Evolutionary conservation across 2,329 filamentous ascomycete genomes (phyloP), one percentile per base, ranked within the genome.

Genomic region (Bimuria novae-zelandiae): DNA sequence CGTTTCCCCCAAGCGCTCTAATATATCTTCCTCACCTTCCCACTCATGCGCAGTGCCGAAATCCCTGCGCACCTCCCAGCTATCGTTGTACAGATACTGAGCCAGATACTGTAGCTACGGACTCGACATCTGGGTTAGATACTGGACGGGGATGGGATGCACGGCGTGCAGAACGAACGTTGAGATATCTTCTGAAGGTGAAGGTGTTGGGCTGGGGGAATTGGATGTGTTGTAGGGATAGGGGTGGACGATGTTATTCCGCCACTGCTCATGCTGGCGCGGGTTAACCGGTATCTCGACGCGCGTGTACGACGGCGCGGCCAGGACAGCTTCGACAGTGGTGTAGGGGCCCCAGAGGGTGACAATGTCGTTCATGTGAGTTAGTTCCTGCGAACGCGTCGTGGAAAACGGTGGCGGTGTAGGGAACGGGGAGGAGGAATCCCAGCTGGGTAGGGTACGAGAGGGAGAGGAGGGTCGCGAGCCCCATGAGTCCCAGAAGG

Each of bases 211-310:
- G 27, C n/a, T 37, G 17, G 21, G n/a, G n/a, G n/a, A n/a, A n/a
- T n/a, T n/a, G n/a, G n/a, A n/a, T n/a, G n/a, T n/a, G n/a, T n/a
- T n/a, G n/a, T n/a, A n/a, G n/a, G n/a, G n/a, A n/a, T n/a, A n/a
- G 10, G n/a, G 32, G 2, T 14, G 4, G 11, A 21, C 2, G 16
- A 44, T 6, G 11, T 43, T 22, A n/a, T 14, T 17, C 29, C 37
- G 47, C 37, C 47, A 50, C 39, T 44, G 40, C 30, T 51, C 39
- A 7, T n/a, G 17, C 14, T 16, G 29, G 16, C 32, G 39, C 6
- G 48, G 48, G 16, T 51, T 51, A 7, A 44, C n/a, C 3, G 48
- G 48, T 8, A 51, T 44, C 7, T 32, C 11, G 40, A 51, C 21
- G 5, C 22, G 39, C 6, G 8, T n/a, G 30, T 37, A 37, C 10